Percentiles rank a stretch among this genome's conserved stretches.
Conservation (phyloP, 2,329 filamentous ascomycete genomes). For the Diaporthe longicolla region DNA sequence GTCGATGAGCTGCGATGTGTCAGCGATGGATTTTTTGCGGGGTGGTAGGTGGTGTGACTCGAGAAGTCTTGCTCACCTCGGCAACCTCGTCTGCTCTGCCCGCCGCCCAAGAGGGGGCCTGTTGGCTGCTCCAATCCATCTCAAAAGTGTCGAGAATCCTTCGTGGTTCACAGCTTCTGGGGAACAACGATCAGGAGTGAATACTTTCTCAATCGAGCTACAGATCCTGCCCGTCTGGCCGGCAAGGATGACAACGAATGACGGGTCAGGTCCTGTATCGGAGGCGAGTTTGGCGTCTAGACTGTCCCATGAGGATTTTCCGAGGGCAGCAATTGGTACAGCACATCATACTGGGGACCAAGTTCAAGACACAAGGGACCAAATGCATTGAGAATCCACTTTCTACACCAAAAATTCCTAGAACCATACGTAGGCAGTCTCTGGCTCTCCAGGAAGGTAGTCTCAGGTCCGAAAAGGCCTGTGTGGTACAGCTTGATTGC, state of each 20-base stretch:
- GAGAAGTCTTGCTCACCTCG: constrained; percentile 11
- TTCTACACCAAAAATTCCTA: not conserved
- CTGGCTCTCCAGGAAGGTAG: too few species aligned
- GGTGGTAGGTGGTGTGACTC: not conserved
- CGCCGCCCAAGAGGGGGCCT: not conserved
- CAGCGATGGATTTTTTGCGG: constrained; percentile 18
- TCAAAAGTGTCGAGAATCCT: not conserved
- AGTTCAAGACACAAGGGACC: not conserved
- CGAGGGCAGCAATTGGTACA: not conserved
- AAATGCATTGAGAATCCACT: not conserved
- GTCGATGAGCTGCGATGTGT: constrained; percentile 70
- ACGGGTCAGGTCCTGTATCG: constrained; percentile 24
- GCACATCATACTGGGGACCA: not conserved
- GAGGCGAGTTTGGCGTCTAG: constrained; percentile 11
- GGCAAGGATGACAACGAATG: constrained; percentile 14
- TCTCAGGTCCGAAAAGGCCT: not conserved
- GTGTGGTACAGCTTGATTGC: too few species aligned
- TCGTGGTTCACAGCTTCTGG: not conserved
- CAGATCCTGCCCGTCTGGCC: constrained; percentile 17
- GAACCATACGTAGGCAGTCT: too few species aligned
- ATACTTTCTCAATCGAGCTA: not conserved
- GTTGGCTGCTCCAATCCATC: constrained; percentile 20
- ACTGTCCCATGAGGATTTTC: not conserved
- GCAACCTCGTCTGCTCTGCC: constrained; percentile 25
- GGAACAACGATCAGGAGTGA: not conserved